These are phyloP conservation scores for Suhomyces chickasaworum DNA, from an alignment of 1,139 yeast species.

Conservation along the genomic window DNA sequence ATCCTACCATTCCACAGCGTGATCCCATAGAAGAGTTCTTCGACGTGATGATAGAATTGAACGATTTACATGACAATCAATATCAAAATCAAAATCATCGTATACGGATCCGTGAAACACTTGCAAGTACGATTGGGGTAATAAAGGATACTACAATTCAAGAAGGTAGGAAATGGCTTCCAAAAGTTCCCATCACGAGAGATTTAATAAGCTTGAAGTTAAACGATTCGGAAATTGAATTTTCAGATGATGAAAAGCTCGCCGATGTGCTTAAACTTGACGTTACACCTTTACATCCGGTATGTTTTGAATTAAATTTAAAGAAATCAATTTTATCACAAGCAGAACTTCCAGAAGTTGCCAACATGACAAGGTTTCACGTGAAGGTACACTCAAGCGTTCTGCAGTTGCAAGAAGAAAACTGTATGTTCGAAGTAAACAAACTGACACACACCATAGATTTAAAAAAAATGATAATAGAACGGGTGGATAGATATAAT, in stretches of 20 bases:
- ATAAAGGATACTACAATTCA: conserved; percentile 25
- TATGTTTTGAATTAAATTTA: conserved; percentile 16
- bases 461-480: conserved; percentile 27
- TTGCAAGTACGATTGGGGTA: conserved; percentile 25
- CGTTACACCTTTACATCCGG: conserved; percentile 29
- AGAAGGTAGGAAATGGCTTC: conserved; percentile 1
- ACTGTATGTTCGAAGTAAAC: conserved; percentile 29
- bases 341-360: background rate
- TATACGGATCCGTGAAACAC: conserved; percentile 25
- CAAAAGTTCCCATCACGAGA: background rate
- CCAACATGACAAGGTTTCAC: conserved; percentile 14
- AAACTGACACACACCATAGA: conserved; percentile 25
- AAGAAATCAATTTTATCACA: background rate
- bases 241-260: conserved; percentile 19
- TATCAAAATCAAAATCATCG: background rate
- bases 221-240: conserved; percentile 10
- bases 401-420: conserved; percentile 24
- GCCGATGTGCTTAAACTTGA: conserved; percentile 29
- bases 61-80: too few relatives aligned
- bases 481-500: conserved; percentile 25
- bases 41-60: conserved; percentile 26
- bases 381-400: conserved; percentile 22
- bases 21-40: conserved; percentile 30
- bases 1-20: conserved; percentile 23
- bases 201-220: background rate